These are phyloP conservation scores for Ceratocystis cubensis DNA, from an alignment of 2,329 filamentous ascomycete species.

Conservation along the genomic window DNA sequence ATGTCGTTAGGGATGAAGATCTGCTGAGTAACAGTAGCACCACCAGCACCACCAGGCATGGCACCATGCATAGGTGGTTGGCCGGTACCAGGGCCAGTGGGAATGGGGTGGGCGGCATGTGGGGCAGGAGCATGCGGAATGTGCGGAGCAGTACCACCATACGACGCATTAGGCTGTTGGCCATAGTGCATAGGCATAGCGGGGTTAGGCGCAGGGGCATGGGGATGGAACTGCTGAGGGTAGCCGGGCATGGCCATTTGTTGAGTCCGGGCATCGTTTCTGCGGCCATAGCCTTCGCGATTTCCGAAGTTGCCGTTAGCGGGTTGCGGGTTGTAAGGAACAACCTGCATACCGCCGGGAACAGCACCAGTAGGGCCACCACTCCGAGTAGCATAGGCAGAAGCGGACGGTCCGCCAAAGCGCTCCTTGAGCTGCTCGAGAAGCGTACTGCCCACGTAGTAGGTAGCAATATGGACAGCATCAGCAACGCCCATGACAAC, in stretches of 20 bases:
- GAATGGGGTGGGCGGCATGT: slow-evolving; percentile 42
- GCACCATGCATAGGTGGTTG: slow-evolving; percentile 57
- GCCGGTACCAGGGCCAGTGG: slow-evolving; percentile 36
- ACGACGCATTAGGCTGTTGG: slow-evolving; percentile 56
- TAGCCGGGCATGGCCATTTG: slow-evolving; percentile 63
- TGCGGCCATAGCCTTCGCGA: slow-evolving; percentile 67
- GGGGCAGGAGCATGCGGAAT: slow-evolving; percentile 61
- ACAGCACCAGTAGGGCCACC: slow-evolving; percentile 87
- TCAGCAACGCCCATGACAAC: slow-evolving; percentile 96
- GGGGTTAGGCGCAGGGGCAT: slow-evolving; percentile 48
- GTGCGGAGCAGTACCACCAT: slow-evolving; percentile 57
- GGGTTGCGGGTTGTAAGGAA: slow-evolving; percentile 92
- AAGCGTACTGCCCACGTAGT: slow-evolving; percentile 96
- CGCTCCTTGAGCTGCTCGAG: slow-evolving; percentile 94
- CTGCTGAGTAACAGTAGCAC: slow-evolving; percentile 75
- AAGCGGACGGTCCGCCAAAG: slow-evolving; percentile 88
- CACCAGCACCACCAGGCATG: slow-evolving; percentile 42
- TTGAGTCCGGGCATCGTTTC: slow-evolving; percentile 60
- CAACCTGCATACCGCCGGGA: slow-evolving; percentile 95
- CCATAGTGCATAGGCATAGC: slow-evolving; percentile 69
- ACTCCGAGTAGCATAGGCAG: slow-evolving; percentile 92
- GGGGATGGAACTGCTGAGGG: slow-evolving; percentile 58
- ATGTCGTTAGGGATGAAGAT: slow-evolving; percentile 99
- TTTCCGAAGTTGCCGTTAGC: slow-evolving; percentile 77
- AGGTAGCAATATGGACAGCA: slow-evolving; percentile 96